These are phyloP conservation scores for Tulasnella sp. DNA, from an alignment of 768 basidiomycete species.

Conservation along the genomic window DNA sequence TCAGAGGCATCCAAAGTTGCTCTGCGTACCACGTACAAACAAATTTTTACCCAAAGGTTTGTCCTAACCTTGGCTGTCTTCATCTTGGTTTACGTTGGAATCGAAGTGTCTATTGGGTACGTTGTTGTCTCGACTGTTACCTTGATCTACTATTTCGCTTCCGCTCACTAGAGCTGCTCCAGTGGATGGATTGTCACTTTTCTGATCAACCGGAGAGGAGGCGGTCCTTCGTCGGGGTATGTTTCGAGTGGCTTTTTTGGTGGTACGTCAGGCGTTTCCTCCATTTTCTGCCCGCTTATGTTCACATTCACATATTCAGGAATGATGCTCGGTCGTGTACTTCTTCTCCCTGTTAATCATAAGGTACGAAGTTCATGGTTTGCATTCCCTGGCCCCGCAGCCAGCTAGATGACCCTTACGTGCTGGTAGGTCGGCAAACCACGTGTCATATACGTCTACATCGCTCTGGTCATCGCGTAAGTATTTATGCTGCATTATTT, in stretches of 20 bases:
- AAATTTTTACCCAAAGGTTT: conserved; percentile 50
- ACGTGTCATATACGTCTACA: conserved; percentile 28
- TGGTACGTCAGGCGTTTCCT: not conserved
- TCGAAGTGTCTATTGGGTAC: conserved; percentile 29
- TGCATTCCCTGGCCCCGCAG: too few species aligned
- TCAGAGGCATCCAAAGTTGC: not conserved
- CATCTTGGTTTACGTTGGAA: conserved; percentile 30
- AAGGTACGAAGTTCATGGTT: too few species aligned
- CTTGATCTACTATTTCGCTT: not conserved
- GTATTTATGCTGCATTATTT: not conserved
- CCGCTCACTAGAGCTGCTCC: not conserved
- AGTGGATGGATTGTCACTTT: conserved; percentile 56
- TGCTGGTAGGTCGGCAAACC: conserved; percentile 24
- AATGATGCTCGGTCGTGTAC: too few species aligned
- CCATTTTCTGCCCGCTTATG: not conserved
- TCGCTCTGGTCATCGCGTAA: conserved; percentile 30
- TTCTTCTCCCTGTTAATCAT: too few species aligned
- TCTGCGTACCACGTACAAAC: conserved; percentile 28
- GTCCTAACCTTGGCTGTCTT: conserved; percentile 46
- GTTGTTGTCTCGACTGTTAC: not conserved
- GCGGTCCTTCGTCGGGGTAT: conserved; percentile 48
- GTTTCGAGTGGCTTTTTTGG: conserved; percentile 51
- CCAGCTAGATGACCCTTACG: too few species aligned
- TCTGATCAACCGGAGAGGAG: conserved; percentile 44
- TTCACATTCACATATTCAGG: too few species aligned